Conservation (phyloP, 164 flowering plant species). For the Houttuynia cordata region DNA sequence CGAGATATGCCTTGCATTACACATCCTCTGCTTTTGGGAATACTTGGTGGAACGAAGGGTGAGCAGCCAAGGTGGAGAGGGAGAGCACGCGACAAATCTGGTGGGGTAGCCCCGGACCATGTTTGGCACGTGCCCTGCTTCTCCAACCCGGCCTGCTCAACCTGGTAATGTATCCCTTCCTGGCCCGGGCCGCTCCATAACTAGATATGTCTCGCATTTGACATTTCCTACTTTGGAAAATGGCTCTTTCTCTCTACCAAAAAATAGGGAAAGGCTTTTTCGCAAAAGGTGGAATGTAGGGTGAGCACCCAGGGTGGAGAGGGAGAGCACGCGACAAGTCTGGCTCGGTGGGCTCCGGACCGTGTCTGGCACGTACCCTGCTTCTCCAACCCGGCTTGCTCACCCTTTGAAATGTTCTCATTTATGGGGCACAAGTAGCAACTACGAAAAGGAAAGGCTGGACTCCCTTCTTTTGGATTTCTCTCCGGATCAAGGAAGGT, state of each 20-base stretch:
- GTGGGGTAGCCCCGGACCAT: not conserved
- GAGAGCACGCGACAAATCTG: constrained; percentile 31
- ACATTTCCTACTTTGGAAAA: no score
- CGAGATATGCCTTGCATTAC: not conserved
- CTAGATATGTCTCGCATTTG: not conserved
- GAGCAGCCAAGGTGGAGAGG: constrained; percentile 34
- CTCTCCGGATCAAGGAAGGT: not conserved
- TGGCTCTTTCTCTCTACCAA: not conserved
- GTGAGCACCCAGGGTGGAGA: constrained; percentile 33
- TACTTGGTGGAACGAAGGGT: not conserved
- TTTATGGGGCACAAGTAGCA: no score
- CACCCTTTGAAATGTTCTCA: not conserved
- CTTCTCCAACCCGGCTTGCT: constrained; percentile 11
- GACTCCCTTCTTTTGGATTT: not conserved
- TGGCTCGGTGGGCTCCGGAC: not conserved
- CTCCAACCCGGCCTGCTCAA: constrained; percentile 8
- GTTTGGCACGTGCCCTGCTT: constrained; percentile 12
- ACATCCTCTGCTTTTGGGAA: no score
- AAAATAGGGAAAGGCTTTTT: no score
- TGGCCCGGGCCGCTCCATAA: no score
- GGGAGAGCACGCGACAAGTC: constrained; percentile 32
- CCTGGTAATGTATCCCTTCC: no score
- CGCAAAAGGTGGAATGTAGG: not conserved
- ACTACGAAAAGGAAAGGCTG: not conserved
- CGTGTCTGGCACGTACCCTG: constrained; percentile 9